Evolutionary conservation across 139 green algal genomes (phyloP), one percentile per base, ranked within the genome.

Genomic region (Coelastrella sp.): DNA sequence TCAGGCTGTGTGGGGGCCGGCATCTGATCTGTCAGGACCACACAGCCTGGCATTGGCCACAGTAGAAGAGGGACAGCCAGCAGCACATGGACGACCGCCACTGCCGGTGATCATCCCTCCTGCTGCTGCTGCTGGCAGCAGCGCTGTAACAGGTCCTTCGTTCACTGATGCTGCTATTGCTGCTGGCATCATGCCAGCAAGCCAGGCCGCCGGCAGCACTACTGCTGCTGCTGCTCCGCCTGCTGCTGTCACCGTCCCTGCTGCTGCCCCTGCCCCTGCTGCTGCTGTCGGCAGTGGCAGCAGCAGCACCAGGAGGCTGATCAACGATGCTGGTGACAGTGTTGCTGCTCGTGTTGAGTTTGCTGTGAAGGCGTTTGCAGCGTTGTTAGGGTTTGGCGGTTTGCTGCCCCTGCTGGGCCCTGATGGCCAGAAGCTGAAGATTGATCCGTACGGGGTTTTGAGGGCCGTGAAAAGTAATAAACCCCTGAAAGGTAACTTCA

Each of bases 281-380:
- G 61, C 61, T 71, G 61, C 2, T 71, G 73, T 16, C 19, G 3
- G 11, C 11, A 13, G 10, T 71, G 61, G 10, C 11, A 71, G 61
- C 61, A 71, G 61, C 61, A 71, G 11, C 10, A 13, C 61, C 61
- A 71, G 61, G 8, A 13, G 61, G 10, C 11, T 1, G 8, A 71
- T 13, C 3, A 4, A 54, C 76, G 5, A 17, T n/a, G 76, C 56
- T 82, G n/a, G 76, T 59, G 23, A 82, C 76, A 82, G 61, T 71
- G 61, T 61, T 58, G 76, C 56, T 59, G 76, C 76, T 56, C 23
- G 77, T 20, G 77, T 83, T 23, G 77, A 83, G 54, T 56, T 57
- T 61, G 77, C 77, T 32, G 77, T 83, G 77, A 83, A 83, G 77
- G 77, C 77, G 4, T 64, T 65, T 59, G 77, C 77, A 32, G 77